Conservation (phyloP, 2,329 filamentous ascomycete species). For the Stromatinia cepivora region DNA sequence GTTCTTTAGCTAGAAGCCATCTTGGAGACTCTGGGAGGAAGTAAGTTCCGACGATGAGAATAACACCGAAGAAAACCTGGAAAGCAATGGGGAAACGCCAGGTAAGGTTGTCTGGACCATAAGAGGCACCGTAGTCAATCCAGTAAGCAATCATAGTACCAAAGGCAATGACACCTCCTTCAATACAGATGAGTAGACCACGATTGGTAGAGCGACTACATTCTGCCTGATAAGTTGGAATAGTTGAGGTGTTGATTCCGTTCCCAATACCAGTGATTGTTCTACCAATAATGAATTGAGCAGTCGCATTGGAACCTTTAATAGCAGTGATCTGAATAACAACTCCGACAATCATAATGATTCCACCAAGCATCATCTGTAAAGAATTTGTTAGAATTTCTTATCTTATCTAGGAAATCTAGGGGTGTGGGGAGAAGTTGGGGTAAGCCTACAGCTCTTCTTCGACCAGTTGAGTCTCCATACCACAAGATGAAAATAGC, state of each 20-base stretch:
- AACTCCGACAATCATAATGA: constrained; percentile 60
- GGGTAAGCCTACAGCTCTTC: constrained; percentile 52
- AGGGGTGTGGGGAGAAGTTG: constrained; percentile 4
- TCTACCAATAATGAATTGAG: constrained; percentile 57
- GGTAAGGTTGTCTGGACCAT: constrained; percentile 76
- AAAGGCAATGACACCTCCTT: constrained; percentile 58
- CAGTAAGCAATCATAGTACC: constrained; percentile 86
- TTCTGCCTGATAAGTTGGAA: constrained; percentile 67
- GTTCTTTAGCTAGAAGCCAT: constrained; percentile 94
- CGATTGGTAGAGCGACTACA: constrained; percentile 45
- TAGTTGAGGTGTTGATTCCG: constrained; percentile 51
- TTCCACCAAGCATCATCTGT: constrained; percentile 55
- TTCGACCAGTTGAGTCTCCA: constrained; percentile 58
- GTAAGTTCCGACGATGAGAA: constrained; percentile 80
- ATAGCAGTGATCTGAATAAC: constrained; percentile 45
- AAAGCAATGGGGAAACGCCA: constrained; percentile 89
- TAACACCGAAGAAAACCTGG: constrained; percentile 87
- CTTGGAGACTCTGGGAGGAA: constrained; percentile 94
- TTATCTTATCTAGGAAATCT: constrained; percentile 46
- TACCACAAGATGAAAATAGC: constrained; percentile 50
- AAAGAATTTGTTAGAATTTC: constrained; percentile 31
- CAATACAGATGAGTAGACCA: constrained; percentile 52
- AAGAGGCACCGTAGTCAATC: constrained; percentile 97
- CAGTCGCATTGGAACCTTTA: constrained; percentile 43
- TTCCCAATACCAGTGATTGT: constrained; percentile 53